phyloP scores from a whole-genome alignment of 306 rosid species.

The Oemleria cerasiformis region DNA sequence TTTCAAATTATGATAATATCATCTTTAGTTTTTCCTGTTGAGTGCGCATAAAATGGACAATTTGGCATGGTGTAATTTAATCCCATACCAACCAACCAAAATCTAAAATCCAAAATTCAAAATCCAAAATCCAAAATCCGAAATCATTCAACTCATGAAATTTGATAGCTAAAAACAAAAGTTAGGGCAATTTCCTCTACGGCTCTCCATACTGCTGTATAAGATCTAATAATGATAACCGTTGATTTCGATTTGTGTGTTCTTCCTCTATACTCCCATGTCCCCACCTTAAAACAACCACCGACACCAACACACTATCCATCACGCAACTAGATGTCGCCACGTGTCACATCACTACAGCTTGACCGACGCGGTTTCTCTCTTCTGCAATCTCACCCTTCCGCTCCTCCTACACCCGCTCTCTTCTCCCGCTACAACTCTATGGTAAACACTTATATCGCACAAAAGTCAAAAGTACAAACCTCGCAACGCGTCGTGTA shows the following conservation, averaged over 20 bases:
- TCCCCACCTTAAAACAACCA: not conserved
- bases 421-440: not conserved
- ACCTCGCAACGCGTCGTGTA: not conserved
- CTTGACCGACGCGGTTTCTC: not conserved
- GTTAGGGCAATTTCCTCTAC: not conserved
- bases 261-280: not conserved
- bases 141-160: not conserved
- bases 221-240: not conserved
- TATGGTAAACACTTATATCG: not conserved
- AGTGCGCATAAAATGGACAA: not conserved
- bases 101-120: no score
- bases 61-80: not conserved
- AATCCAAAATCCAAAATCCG: no score
- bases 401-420: not conserved
- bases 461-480: slow-evolving; percentile 1
- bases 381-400: slow-evolving; percentile 11
- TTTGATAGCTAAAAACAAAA: not conserved
- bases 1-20: no score
- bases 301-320: slow-evolving; percentile 40
- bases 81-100: not conserved
- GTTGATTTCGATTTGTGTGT: not conserved
- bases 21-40: not conserved
- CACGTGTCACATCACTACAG: slow-evolving; percentile 30
- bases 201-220: not conserved
- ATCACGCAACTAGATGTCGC: slow-evolving; percentile 9